Evolutionary conservation across 805 yeast species (phyloP), one percentile per base, ranked within the genome.

Genomic region (Yamadazyma laniorum): DNA sequence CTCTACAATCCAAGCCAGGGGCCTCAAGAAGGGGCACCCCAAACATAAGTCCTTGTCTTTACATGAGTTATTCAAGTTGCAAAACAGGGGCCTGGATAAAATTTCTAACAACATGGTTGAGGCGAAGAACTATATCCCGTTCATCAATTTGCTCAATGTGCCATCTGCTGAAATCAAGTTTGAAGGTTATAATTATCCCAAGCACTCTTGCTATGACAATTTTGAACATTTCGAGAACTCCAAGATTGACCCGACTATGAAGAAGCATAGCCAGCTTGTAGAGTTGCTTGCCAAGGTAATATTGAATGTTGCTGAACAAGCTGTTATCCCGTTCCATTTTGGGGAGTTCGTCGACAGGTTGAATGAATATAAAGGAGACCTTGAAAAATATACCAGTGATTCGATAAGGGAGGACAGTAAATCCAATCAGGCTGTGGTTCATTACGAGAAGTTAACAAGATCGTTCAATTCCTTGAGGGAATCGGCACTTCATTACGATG

Each of bases 281-380:
- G 74, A 79, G 38, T 53, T 84, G 16, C 51, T 83, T 1, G 67
- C 85, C 3, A 64, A 72, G 32, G 45, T 81, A 3, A 60, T 74
- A 0, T 52, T 88, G n/a, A 70, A 75, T 32, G 52, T 84, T n/a
- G 75, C 80, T 0, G 95, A 89, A 49, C 74, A 72, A 28, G 95
- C 97, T 1, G 58, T 87, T 28, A 65, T 90, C 13, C 95, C 95
- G 2, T 83, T 73, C 48, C 76, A 80, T 53, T 58, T 85, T 25
- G 58, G 55, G 3, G 63, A 65, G 5, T 70, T 77, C 42, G 74
- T 76, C 5, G 54, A 62, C 1, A 61, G 61, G 6, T 47, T 85
- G 42, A 65, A 63, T 15, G 52, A 58, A 1, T 74, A 74, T 44
- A 52, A 71, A 11, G 57, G 63, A 15, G 82, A 78, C 40, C 58